Evolutionary conservation across 768 basidiomycete genomes (phyloP), one percentile per base, ranked within the genome.

Genomic region (Boletus sp.): DNA sequence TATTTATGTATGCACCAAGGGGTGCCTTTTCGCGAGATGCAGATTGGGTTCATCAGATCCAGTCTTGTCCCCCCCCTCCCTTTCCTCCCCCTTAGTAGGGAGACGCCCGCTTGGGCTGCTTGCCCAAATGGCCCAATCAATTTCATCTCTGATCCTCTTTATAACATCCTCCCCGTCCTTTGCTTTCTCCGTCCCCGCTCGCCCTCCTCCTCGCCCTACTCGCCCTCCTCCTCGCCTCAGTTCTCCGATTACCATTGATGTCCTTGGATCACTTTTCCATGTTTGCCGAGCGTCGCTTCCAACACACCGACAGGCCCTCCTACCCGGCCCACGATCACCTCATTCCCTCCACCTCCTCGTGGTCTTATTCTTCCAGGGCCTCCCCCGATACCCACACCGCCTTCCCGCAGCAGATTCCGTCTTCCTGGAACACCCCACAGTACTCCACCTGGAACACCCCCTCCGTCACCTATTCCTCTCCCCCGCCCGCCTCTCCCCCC

Each of bases 191-290:
- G 41, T 57, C 52, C 54, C 51, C 41, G 27, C 48, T 21, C 27
- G 1, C n/a, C 50, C 46, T 21, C 27, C n/a, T 21, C 35, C 41
- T 17, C 43, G 15, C 11, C 48, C 44, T 13, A 1, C 37, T 29
- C 25, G 1, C 7, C 43, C 2, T 27, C 30, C 19, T 25, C 23
- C 29, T 17, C 13, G 23, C n/a, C 37, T 3, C n/a, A n/a, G n/a
- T 3, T 2, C 14, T 21, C 43, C 52, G 58, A 56, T 64, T 53
- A 39, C 39, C n/a, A 42, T 27, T 29, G 50, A 70, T 70, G 70
- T 70, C 69, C 1, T 54, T 70, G 61, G 69, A 70, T 70, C 69
- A 70, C 27, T 69, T 71, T 21, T 51, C 69, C 47, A 38, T 70
- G n/a, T 69, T 70, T 41, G 7, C 64, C 8, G 69, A 71, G 9